Evolutionary conservation across 345 rosid genomes (phyloP).

Genomic region (Adansonia digitata): DNA sequence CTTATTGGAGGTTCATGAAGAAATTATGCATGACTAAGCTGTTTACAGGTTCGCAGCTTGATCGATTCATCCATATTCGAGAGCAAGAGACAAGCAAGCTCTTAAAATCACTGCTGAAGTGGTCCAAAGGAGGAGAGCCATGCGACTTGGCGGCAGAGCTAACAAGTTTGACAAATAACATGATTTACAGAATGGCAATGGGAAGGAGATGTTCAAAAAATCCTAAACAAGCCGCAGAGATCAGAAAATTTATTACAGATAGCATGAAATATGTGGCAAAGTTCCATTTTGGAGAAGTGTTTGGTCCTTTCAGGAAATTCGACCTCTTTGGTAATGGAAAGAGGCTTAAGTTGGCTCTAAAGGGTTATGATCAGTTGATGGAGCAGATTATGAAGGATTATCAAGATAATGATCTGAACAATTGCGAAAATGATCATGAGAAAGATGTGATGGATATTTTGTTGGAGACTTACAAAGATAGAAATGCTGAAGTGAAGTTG

Average conservation of each 20-base stretch:
- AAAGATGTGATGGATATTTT: conserved; percentile 56
- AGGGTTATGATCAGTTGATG: conserved; percentile 29
- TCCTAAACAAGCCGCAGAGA: conserved; percentile 22
- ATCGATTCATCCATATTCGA: conserved; percentile 16
- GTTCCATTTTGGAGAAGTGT: conserved; percentile 36
- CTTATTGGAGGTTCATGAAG: conserved; percentile 38
- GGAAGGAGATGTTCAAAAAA: conserved; percentile 32
- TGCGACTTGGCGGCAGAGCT: conserved; percentile 33
- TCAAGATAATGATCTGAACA: conserved; percentile 17
- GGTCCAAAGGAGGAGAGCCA: conserved; percentile 20
- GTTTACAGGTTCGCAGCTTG: conserved; percentile 30
- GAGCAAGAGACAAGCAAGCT: conserved; percentile 26
- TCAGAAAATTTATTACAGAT: conserved; percentile 19
- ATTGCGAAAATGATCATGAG: conserved; percentile 19
- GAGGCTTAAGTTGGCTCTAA: conserved; percentile 21
- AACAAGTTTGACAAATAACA: conserved; percentile 28
- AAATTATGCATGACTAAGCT: conserved; percentile 31
- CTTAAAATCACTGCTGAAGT: conserved; percentile 13
- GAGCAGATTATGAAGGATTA: conserved; percentile 38
- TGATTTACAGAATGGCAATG: conserved; percentile 42
- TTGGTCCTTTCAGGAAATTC: conserved; percentile 32
- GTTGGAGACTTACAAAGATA: conserved; percentile 49
- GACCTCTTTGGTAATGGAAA: conserved; percentile 43
- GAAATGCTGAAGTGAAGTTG: conserved; percentile 43
- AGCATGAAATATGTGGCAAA: conserved; percentile 30